These are phyloP conservation scores for Geoglossum glabrum DNA, from an alignment of 495 filamentous ascomycete genomes.

Conservation along the genomic window DNA sequence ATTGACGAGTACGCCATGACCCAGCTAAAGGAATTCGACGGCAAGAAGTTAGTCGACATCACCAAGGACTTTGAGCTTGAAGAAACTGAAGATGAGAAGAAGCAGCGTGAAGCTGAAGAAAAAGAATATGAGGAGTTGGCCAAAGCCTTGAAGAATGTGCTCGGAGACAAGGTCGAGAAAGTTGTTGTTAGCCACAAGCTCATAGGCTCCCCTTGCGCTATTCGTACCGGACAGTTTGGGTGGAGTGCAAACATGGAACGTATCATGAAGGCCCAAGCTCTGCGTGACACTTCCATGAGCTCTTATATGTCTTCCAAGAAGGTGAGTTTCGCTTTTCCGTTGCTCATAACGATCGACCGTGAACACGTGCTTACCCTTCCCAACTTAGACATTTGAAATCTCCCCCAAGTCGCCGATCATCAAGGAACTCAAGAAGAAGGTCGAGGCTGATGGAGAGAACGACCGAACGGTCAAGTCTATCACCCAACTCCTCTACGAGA, in stretches of 20 bases:
- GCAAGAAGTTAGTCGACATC: slow-evolving; percentile 99
- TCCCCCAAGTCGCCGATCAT: slow-evolving; percentile 96
- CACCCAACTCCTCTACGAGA: slow-evolving; percentile 94
- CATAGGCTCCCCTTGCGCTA: slow-evolving; percentile 84
- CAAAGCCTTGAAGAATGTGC: slow-evolving; percentile 95
- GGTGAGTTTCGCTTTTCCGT: not conserved
- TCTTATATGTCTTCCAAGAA: slow-evolving; percentile 99
- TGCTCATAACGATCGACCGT: not conserved
- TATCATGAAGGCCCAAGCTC: slow-evolving; percentile 99
- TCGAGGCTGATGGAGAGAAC: slow-evolving; percentile 88
- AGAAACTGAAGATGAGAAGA: slow-evolving; percentile 99
- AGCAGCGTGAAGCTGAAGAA: slow-evolving; percentile 82
- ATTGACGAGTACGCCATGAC: slow-evolving; percentile 99
- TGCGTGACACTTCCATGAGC: slow-evolving; percentile 97
- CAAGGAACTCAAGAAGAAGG: slow-evolving; percentile 97
- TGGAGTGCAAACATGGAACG: slow-evolving; percentile 99
- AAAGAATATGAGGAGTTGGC: slow-evolving; percentile 89
- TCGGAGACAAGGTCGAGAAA: slow-evolving; percentile 99
- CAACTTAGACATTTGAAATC: slow-evolving; percentile 72
- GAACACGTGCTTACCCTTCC: not conserved
- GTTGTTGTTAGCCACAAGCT: slow-evolving; percentile 98
- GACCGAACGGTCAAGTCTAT: slow-evolving; percentile 98
- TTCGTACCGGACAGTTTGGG: slow-evolving; percentile 98
- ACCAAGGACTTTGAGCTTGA: slow-evolving; percentile 99
- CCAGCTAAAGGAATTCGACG: slow-evolving; percentile 98